phyloP scores from a whole-genome alignment of 2,329 filamentous ascomycete species.

The Nectriaceae sp. region DNA sequence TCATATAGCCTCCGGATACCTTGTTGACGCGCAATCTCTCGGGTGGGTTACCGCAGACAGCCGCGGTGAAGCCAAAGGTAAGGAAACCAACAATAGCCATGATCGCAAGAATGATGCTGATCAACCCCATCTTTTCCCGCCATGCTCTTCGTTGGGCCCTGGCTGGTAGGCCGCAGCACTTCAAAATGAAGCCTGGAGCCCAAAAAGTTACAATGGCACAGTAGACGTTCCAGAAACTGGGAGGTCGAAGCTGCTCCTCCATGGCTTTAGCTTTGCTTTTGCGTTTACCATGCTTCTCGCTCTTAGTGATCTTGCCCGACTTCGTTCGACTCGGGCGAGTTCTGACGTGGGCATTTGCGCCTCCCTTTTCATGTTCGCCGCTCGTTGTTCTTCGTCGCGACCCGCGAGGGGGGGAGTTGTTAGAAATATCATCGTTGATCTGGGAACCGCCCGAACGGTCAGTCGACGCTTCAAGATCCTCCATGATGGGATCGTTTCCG shows the following conservation, averaged over 20 bases:
- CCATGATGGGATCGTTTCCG: slow-evolving; percentile 84
- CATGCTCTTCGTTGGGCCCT: slow-evolving; percentile 90
- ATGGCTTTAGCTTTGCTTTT: slow-evolving; percentile 54
- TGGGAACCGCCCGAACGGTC: slow-evolving; percentile 50
- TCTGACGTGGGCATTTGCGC: slow-evolving; percentile 24
- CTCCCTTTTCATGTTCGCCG: slow-evolving; percentile 36
- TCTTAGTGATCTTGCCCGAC: slow-evolving; percentile 67
- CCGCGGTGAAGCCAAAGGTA: slow-evolving; percentile 92
- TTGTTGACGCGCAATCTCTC: slow-evolving; percentile 79
- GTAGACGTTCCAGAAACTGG: slow-evolving; percentile 93
- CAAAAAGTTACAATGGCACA: slow-evolving; percentile 94
- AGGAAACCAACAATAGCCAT: slow-evolving; percentile 90
- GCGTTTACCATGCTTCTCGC: slow-evolving; percentile 42
- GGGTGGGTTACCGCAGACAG: slow-evolving; percentile 76
- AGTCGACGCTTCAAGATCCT: slow-evolving; percentile 71
- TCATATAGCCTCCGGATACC: slow-evolving; percentile 83
- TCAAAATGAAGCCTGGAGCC: slow-evolving; percentile 82
- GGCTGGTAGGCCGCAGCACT: slow-evolving; percentile 81
- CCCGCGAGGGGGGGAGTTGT: slow-evolving; percentile 43
- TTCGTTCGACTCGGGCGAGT: slow-evolving; percentile 44
- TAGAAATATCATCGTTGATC: slow-evolving; percentile 48
- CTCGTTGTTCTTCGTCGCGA: slow-evolving; percentile 37
- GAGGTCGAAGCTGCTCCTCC: slow-evolving; percentile 70
- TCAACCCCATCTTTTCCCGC: slow-evolving; percentile 96
- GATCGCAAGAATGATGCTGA: slow-evolving; percentile 88